Conservation (phyloP, 106 monocot genomes). For the Triglochin maritima region DNA sequence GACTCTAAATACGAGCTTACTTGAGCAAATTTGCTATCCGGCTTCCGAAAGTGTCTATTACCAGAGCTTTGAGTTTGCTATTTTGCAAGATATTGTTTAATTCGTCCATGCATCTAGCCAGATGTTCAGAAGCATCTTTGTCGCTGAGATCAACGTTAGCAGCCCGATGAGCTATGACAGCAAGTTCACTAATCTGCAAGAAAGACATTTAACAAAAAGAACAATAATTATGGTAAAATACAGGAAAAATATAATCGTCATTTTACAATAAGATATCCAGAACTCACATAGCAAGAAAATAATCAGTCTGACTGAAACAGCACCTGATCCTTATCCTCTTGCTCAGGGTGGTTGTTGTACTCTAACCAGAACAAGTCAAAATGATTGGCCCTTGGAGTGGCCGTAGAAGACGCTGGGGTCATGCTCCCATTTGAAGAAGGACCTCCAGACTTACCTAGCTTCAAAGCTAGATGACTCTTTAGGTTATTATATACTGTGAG, state of each 20-base stretch:
- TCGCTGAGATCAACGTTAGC: slow-evolving; percentile 21
- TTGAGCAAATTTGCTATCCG: slow-evolving; percentile 29
- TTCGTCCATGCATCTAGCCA: slow-evolving; percentile 21
- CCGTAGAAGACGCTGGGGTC: slow-evolving; percentile 49
- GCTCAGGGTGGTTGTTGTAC: slow-evolving; percentile 38
- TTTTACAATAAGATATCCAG: neutral
- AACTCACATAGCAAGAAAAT: slow-evolving; percentile 1
- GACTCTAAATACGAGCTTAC: slow-evolving; percentile 13
- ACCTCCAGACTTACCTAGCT: slow-evolving; percentile 29
- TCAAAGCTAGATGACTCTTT: slow-evolving; percentile 32
- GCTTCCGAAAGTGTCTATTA: slow-evolving; percentile 55
- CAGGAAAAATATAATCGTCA: neutral
- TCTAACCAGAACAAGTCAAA: slow-evolving; percentile 72
- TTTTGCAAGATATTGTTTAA: slow-evolving; percentile 28
- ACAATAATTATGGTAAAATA: neutral
- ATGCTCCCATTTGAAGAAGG: slow-evolving; percentile 46
- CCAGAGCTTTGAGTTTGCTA: slow-evolving; percentile 34
- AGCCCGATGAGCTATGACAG: slow-evolving; percentile 36
- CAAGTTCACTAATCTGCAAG: slow-evolving; percentile 34
- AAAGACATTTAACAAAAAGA: neutral
- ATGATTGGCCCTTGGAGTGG: slow-evolving; percentile 44
- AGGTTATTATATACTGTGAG: slow-evolving; percentile 19
- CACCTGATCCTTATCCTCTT: slow-evolving; percentile 56
- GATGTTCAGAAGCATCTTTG: slow-evolving; percentile 17
- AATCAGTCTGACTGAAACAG: neutral